phyloP scores from a whole-genome alignment of 2,329 filamentous ascomycete species.

The Neonectria sp. region DNA sequence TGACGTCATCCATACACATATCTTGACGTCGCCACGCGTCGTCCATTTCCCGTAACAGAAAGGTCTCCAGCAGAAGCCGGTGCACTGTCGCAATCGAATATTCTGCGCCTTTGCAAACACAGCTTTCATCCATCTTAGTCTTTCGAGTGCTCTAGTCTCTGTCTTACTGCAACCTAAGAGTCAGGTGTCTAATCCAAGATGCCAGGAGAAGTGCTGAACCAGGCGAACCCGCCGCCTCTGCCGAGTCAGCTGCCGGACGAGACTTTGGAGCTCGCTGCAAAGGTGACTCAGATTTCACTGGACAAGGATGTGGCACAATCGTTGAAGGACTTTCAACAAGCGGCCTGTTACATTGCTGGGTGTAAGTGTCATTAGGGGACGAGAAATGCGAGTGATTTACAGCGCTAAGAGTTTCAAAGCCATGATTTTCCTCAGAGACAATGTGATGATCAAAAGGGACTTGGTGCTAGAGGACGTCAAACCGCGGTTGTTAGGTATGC shows the following conservation, averaged over 20 bases:
- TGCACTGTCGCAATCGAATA: not conserved
- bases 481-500: constrained; percentile 66
- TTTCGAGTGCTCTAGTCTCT: not conserved
- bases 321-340: constrained; percentile 69
- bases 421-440: constrained; percentile 77
- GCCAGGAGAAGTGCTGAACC: constrained; percentile 73
- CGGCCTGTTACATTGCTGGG: constrained; percentile 75
- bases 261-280: constrained; percentile 50
- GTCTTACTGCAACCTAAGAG: too few species aligned
- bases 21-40: not conserved
- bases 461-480: constrained; percentile 73
- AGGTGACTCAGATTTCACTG: constrained; percentile 44
- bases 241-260: constrained; percentile 70
- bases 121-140: too few species aligned
- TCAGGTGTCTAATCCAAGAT: constrained; percentile 56
- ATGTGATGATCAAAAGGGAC: constrained; percentile 68
- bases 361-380: constrained; percentile 53
- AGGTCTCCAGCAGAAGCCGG: too few species aligned
- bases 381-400: not conserved
- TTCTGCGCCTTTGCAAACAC: not conserved
- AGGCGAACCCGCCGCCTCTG: constrained; percentile 70
- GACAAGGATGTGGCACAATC: constrained; percentile 45
- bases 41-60: not conserved
- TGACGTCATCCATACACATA: not conserved
- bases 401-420: constrained; percentile 50